Percentiles rank a stretch among this genome's conserved stretches.
Conservation (phyloP, 2,329 filamentous ascomycete genomes). For the Lachnellula arida region DNA sequence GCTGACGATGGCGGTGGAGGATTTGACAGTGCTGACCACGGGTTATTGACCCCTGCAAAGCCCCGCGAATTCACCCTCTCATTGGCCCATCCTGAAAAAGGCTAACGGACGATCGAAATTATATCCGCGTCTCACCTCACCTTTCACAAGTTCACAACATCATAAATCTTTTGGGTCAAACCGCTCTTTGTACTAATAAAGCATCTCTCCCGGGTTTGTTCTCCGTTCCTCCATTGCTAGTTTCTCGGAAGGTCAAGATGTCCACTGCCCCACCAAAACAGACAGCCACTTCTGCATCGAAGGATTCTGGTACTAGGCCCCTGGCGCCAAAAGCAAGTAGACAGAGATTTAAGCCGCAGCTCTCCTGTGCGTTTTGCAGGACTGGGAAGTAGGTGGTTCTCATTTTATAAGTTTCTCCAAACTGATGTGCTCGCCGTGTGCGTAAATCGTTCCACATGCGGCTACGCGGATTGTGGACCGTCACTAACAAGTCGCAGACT, state of each 20-base stretch:
- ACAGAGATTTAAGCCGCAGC: slow-evolving; percentile 21
- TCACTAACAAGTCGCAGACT: slow-evolving; percentile 14
- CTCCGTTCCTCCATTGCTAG: background rate
- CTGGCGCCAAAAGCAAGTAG: slow-evolving; percentile 4
- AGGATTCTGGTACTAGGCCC: background rate
- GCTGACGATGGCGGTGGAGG: background rate
- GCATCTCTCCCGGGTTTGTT: background rate
- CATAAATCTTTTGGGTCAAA: background rate
- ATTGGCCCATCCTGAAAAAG: background rate
- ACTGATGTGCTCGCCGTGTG: background rate
- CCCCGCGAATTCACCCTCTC: background rate
- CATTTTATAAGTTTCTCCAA: background rate
- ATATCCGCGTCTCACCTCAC: background rate
- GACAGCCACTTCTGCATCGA: background rate
- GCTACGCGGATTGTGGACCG: background rate
- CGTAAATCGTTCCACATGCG: background rate
- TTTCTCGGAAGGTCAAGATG: background rate
- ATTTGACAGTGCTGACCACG: background rate
- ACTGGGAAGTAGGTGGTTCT: slow-evolving; percentile 20
- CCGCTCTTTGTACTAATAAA: background rate
- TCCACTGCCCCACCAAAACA: background rate
- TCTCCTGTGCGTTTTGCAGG: slow-evolving; percentile 28
- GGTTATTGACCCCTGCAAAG: background rate
- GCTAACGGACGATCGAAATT: background rate
- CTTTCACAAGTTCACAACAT: background rate